Conservation (phyloP, 2,329 filamentous ascomycete genomes). For the Leptographium radiaticola region DNA sequence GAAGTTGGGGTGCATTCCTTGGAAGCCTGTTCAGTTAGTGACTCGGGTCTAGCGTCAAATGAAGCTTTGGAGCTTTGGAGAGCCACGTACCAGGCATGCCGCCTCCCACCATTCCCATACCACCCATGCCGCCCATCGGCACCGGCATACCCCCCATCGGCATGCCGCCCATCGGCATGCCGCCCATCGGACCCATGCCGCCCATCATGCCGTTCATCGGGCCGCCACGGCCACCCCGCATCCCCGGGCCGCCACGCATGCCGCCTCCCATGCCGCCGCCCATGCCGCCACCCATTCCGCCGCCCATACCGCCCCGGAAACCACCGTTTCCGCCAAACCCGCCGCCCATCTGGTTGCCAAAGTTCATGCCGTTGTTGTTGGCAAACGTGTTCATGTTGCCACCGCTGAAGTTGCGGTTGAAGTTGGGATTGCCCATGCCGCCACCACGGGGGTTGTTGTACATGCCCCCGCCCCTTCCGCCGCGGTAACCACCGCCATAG, state of each 20-base stretch:
- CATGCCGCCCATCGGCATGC: conserved; percentile 19
- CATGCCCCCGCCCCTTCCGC: conserved; percentile 11
- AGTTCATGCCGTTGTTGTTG: conserved; percentile 20
- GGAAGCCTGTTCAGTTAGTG: conserved; percentile 38
- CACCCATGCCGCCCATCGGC: conserved; percentile 42
- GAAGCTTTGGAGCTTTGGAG: no score
- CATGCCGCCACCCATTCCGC: conserved; percentile 32
- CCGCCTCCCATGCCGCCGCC: conserved; percentile 33
- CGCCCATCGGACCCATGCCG: conserved; percentile 24
- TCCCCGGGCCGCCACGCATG: conserved; percentile 32
- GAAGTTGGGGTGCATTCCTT: conserved; percentile 57
- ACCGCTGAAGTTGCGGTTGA: conserved; percentile 26
- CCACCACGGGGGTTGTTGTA: conserved; percentile 24
- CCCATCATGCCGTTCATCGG: conserved; percentile 11
- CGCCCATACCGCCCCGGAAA: conserved; percentile 38
- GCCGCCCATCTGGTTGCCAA: conserved; percentile 34
- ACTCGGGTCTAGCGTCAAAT: no score
- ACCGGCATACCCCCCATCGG: conserved; percentile 18
- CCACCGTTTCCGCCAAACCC: conserved; percentile 30
- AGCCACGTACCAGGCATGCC: conserved; percentile 45
- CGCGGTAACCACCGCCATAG: conserved; percentile 22
- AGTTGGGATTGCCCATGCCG: conserved; percentile 20
- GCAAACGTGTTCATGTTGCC: conserved; percentile 25
- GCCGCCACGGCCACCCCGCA: conserved; percentile 31
- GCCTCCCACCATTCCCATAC: conserved; percentile 23